These are phyloP conservation scores for Phyllosticta ampelicida DNA, from an alignment of 2,329 filamentous ascomycete genomes.

Conservation along the genomic window DNA sequence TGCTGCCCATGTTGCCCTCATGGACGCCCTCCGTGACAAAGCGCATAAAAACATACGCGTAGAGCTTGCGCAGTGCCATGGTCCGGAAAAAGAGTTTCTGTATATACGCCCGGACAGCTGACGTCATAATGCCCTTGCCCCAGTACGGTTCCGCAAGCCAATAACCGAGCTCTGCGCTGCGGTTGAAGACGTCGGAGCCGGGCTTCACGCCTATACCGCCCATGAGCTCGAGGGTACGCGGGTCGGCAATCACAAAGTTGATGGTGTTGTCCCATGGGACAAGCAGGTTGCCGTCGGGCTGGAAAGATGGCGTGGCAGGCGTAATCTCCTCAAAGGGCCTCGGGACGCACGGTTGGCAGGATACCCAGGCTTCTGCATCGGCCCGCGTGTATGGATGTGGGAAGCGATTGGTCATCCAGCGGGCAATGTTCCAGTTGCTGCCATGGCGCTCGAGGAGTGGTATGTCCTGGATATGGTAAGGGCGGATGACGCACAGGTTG, in stretches of 20 bases:
- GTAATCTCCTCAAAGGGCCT: not conserved
- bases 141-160: slow-evolving; percentile 30
- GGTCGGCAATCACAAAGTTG: slow-evolving; percentile 6
- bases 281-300: slow-evolving; percentile 15
- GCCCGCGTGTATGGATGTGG: slow-evolving; percentile 29
- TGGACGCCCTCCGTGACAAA: not conserved
- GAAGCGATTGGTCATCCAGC: slow-evolving; percentile 29
- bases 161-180: slow-evolving; percentile 32
- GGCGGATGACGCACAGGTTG: slow-evolving; percentile 20
- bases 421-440: slow-evolving; percentile 23
- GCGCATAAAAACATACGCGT: slow-evolving; percentile 17
- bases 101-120: slow-evolving; percentile 24
- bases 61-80: slow-evolving; percentile 18
- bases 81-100: slow-evolving; percentile 24
- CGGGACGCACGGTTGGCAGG: slow-evolving; percentile 13
- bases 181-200: slow-evolving; percentile 24
- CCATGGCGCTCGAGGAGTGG: slow-evolving; percentile 16
- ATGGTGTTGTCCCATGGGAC: not conserved
- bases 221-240: slow-evolving; percentile 16
- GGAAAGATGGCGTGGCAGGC: slow-evolving; percentile 11
- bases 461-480: slow-evolving; percentile 24
- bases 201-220: slow-evolving; percentile 30
- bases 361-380: slow-evolving; percentile 26
- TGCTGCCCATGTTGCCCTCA: slow-evolving; percentile 25
- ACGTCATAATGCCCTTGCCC: slow-evolving; percentile 25